These are phyloP conservation scores for Botrytis byssoidea DNA, from an alignment of 2,329 filamentous ascomycete genomes.

Conservation along the genomic window DNA sequence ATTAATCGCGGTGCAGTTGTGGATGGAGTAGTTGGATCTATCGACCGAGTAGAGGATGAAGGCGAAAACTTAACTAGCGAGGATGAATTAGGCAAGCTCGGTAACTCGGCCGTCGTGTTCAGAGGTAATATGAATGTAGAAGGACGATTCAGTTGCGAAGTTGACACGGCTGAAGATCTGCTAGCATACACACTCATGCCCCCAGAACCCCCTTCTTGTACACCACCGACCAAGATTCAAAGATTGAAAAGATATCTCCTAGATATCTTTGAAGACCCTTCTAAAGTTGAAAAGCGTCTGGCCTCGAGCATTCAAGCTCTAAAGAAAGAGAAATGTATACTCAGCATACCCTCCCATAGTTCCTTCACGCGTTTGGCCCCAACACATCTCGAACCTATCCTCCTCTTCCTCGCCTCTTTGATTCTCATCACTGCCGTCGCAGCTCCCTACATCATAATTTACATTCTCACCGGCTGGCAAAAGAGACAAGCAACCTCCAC, in stretches of 20 bases:
- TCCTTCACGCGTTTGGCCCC: neutral
- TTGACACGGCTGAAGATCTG: neutral
- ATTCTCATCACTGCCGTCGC: neutral
- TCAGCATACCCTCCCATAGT: neutral
- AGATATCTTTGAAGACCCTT: neutral
- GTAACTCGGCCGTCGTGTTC: neutral
- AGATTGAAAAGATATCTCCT: neutral
- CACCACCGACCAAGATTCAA: neutral
- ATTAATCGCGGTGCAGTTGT: neutral
- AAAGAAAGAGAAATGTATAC: neutral
- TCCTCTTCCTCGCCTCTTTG: neutral
- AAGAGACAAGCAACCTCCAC: neutral
- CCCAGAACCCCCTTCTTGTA: neutral
- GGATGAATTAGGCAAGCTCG: conserved; percentile 4
- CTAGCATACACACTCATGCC: neutral
- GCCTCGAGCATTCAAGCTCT: neutral
- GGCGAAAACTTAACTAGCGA: neutral
- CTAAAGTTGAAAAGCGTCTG: neutral
- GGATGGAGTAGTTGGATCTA: neutral
- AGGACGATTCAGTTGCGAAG: neutral
- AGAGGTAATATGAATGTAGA: neutral
- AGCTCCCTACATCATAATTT: neutral
- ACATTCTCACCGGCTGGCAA: neutral
- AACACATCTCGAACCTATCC: neutral
- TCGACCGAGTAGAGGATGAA: neutral